Base-by-base conservation (phyloP, 202 grass and related monocot species). In the Panicum virgatum region DNA sequence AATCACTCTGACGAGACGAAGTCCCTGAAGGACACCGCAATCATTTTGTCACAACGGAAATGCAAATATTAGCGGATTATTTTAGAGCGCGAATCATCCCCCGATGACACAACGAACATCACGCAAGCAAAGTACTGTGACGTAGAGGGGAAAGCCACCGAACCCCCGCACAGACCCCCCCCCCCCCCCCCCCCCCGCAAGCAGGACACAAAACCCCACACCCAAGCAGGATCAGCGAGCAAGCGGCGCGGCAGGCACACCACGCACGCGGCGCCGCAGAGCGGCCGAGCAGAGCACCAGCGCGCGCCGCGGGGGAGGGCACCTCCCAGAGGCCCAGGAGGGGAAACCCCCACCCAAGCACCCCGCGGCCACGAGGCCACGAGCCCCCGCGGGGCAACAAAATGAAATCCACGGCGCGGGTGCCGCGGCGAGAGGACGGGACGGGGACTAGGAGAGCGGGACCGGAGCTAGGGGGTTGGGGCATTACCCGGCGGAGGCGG, bases 401-500 rank as follows among this genome's bases (percentile, higher is more conserved):
- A 30, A 30, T 37, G 19, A 51, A 58, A 76, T 34, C 39, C 26
- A 47, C 62, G 52, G 39, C 57, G 69, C 30, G n/a, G n/a, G 32
- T 8, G 3, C 19, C 52, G 18, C 64, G 11, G 50, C 38, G 18
- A 15, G 19, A 59, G 18, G 20, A 14, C 5, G 60, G 51, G 7
- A 19, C 44, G 26, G 30, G 18, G 4, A 13, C 2, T 4, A 38
- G 27, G 10, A 20, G 36, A 43, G 63, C 1, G 29, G 34, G 9
- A 44, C 18, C 5, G 13, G 10, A 34, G 75, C 42, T 46, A 54
- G 81, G 80, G 19, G 25, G 59, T 18, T 3, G 29, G 29, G 2
- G 29, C 66, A 74, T 88, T 88, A 83, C 81, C 86, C 6, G 44
- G 50, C 15, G 12, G 72, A 1, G 18, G 44, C 12, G 51, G 62